Base-by-base conservation (phyloP, 345 rosid species). In the Citrus hindsii region DNA sequence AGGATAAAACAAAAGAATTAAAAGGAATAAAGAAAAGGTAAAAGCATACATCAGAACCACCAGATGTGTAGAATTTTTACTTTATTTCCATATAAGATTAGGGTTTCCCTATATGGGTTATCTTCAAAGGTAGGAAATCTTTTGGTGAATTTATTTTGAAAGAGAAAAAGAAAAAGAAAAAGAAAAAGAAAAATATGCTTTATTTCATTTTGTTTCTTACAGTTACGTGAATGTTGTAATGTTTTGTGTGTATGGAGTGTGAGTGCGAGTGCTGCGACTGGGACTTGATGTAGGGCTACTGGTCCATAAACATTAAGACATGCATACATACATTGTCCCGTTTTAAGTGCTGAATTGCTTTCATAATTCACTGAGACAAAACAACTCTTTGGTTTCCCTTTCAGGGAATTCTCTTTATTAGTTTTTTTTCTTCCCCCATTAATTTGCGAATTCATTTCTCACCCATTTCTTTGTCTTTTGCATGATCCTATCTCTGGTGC, bases 301-400 rank as follows among this genome's bases (percentile, higher is more conserved):
- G 27, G 21, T 28, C 16, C 48, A 24, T 18, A 27, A 42, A 9
- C 18, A 7, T 33, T 37, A 21, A 1, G 9, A 28, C 14, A 16
- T 13, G 6, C 9, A 35, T 22, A 21, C 56, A 6, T 2, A 65
- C 40, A 32, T 69, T 69, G 22, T 76, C 51, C 27, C 30, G 59
- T 74, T 79, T 74, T 48, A 66, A 7, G 75, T 82, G 81, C 37
- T 53, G 19, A 76, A 80, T 82, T 74, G 74, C 83, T 84, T 84
- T 80, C 87, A 86, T 61, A 46, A 69, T 76, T 78, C 67, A 53
- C 48, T 67, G 56, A 48, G 59, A 78, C 79, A 71, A 71, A 71
- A 79, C 82, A 35, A 51, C 73, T 66, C 61, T 70, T 70, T 37
- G 62, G 24, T 51, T 77, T 4, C 58, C 69, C 28, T 74, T 75